Evolutionary conservation across 2,329 filamentous ascomycete genomes (phyloP), one percentile per base, ranked within the genome.

Genomic region (Exophiala sideris): DNA sequence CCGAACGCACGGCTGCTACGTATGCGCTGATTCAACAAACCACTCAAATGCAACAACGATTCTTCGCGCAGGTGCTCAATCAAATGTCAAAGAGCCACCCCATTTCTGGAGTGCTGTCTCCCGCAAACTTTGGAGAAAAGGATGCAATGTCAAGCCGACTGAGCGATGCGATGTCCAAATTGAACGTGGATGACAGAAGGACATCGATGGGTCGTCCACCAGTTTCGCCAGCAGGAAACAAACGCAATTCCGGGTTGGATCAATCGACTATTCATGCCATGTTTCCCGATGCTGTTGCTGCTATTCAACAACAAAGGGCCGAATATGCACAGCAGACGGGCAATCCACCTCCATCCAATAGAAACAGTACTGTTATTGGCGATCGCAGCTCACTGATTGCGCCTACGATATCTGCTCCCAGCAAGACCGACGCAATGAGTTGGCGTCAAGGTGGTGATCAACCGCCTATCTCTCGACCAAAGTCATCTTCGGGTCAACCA

Each of bases 31-130:
- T 99, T 56, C 94, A 99, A 77, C 94, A 99, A 79, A 97, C 94
- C 5, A 99, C 94, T 3, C 94, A 97, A 74, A 92, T 99, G 58
- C 94, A 99, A 76, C 96, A 97, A 68, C 86, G 94, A 51, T 99
- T 99, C 79, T 99, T 99, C 75, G 97, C 97, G 64, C 92, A 97
- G 74, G 91, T 99, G 44, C 79, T 99, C 65, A 91, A 97, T 77
- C 94, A 99, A 72, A 99, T 97, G 94, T 91, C 91, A 61, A 96
- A 96, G 76, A 95, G 86, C 67, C 91, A 97, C 71, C 94, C 94
- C 24, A 95, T 97, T 89, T 95, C 92, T 34, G 89, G 92, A 49
- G 87, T 99, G 35, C 74, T 99, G 48, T 97, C 94, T 24, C 94
- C 94, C 29, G 88, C 94, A 51, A 95, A 91, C 68, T 96, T 97